These are phyloP conservation scores for Verticillium alfalfae DNA, from an alignment of 2,329 filamentous ascomycete species.

Conservation along the genomic window DNA sequence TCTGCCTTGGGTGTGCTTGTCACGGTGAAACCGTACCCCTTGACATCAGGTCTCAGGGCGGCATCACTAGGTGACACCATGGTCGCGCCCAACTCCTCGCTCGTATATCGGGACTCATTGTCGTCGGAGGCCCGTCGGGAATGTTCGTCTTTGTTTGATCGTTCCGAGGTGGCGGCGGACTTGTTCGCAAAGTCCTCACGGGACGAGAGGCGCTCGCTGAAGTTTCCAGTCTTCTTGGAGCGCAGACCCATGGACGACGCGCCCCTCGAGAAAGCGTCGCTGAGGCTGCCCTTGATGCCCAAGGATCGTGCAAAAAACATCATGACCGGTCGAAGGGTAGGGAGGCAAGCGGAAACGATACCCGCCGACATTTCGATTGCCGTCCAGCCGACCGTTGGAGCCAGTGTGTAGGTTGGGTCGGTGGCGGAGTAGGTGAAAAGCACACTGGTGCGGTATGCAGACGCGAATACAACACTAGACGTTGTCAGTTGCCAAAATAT, in stretches of 20 bases:
- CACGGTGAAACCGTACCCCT: constrained; percentile 23
- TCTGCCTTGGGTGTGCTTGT: constrained; percentile 21
- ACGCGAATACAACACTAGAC: constrained; percentile 38
- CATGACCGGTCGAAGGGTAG: constrained; percentile 35
- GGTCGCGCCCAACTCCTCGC: background rate
- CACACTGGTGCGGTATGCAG: constrained; percentile 39
- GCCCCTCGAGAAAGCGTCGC: constrained; percentile 22
- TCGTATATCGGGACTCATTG: constrained; percentile 16
- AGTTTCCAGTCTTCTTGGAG: constrained; percentile 15
- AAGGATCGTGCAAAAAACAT: constrained; percentile 27
- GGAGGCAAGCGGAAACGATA: constrained; percentile 48
- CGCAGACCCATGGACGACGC: constrained; percentile 14
- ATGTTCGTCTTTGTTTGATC: constrained; percentile 15
- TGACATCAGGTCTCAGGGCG: constrained; percentile 23
- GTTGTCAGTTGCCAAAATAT: background rate
- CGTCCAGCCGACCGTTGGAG: constrained; percentile 40
- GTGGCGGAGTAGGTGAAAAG: constrained; percentile 34
- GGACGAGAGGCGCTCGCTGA: constrained; percentile 10
- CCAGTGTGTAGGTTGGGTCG: constrained; percentile 39
- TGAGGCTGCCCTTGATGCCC: constrained; percentile 29
- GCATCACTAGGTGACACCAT: constrained; percentile 10
- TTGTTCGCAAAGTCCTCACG: constrained; percentile 3
- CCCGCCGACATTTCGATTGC: constrained; percentile 42
- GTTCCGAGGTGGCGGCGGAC: constrained; percentile 4
- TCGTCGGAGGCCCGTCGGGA: constrained; percentile 24